Conservation (phyloP, 1,139 yeast species). For the Diutina pseudorugosa region DNA sequence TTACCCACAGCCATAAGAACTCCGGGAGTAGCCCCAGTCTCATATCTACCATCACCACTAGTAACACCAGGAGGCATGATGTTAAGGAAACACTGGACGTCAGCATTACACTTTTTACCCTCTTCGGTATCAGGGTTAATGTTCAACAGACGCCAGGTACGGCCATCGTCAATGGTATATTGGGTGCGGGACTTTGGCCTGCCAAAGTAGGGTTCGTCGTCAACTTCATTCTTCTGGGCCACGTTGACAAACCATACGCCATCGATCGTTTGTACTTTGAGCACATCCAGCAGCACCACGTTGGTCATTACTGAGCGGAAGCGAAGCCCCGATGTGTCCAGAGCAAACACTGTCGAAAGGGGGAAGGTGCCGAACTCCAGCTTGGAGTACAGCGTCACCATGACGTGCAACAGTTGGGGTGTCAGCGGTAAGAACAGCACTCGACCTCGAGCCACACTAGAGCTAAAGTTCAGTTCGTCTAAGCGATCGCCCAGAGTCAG, state of each 20-base stretch:
- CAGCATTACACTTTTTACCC: constrained; percentile 33
- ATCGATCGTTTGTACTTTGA: constrained; percentile 48
- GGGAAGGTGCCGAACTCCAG: constrained; percentile 16
- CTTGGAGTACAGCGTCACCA: constrained; percentile 17
- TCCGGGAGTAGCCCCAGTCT: constrained; percentile 65
- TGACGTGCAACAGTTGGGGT: constrained; percentile 41
- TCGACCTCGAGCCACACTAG: constrained; percentile 31
- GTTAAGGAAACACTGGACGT: constrained; percentile 44
- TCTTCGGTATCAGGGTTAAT: constrained; percentile 18
- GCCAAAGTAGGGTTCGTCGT: constrained; percentile 4
- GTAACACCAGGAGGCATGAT: constrained; percentile 36
- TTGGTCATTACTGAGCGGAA: constrained; percentile 34
- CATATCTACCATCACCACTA: constrained; percentile 42
- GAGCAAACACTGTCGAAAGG: constrained; percentile 36
- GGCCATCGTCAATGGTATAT: constrained; percentile 55
- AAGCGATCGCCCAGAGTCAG: constrained; percentile 49
- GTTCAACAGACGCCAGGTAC: constrained; percentile 37
- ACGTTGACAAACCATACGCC: constrained; percentile 58
- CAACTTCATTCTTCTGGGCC: constrained; percentile 15
- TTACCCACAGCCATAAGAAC: constrained; percentile 50
- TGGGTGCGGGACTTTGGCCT: constrained; percentile 13
- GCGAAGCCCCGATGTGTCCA: constrained; percentile 53
- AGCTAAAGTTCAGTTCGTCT: constrained; percentile 37
- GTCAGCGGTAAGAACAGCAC: constrained; percentile 46
- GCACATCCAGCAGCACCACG: constrained; percentile 30